Base-by-base conservation (phyloP, 2,329 filamentous ascomycete genomes). In the Aspergillaceae sp. region DNA sequence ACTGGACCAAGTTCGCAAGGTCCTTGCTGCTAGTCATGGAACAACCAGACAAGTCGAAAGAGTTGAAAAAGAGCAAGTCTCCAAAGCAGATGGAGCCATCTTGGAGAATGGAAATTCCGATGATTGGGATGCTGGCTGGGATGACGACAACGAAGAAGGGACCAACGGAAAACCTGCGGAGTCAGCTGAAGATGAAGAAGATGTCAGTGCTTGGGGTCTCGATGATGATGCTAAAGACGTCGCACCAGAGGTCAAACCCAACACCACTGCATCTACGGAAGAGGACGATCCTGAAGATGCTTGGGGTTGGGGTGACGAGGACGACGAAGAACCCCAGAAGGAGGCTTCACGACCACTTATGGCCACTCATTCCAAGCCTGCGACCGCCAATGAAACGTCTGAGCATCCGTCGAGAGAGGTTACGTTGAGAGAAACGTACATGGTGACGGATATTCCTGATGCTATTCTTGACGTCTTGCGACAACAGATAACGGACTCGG, bases 251-350 rank as follows among this genome's bases (percentile, higher is more conserved):
- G 30, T 52, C 5, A 53, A 59, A 30, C 50, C 46, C 28, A 47
- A 53, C 29, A 44, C 47, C 27, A 30, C 41, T 35, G 38, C 45
- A 7, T 42, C 48, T 29, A 29, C 41, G 33, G 37, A 44, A 7
- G 43, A 67, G 4, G 68, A 68, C 45, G 67, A 67, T 44, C 61
- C 56, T 5, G 72, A 71, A 9, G 86, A 87, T 50, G 86, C 87
- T 28, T 94, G 88, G 86, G 88, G 86, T 3, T 94, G 89, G 87
- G 86, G 81, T 26, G 88, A 89, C 34, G 85, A 85, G 5, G 67
- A 71, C 28, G 67, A 71, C 11, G 59, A 69, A 42, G 62, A 51
- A 53, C 64, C 43, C 52, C 68, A 55, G 47, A 65, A 42, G 43
- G 54, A 58, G 32, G 43, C 45, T 43, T 41, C 42, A n/a, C 52